Percentiles rank a stretch among this genome's conserved stretches.
Evolutionary conservation across 2,329 filamentous ascomycete genomes (phyloP).

Genomic region (Acrocalymma vagum): DNA sequence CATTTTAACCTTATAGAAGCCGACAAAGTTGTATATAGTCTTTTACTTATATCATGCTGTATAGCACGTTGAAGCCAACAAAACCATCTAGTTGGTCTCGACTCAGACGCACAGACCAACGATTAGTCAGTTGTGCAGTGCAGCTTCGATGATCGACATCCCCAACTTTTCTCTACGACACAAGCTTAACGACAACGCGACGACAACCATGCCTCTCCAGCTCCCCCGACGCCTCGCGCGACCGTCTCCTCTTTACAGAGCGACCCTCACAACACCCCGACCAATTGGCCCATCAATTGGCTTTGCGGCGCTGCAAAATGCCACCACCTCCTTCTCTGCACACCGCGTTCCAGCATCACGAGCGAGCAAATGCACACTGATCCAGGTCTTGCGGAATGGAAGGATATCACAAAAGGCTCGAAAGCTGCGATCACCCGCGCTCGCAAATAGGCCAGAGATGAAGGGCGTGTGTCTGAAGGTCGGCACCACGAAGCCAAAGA

Average conservation of each 20-base stretch:
- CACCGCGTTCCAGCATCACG: constrained; percentile 51
- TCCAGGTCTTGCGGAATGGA: constrained; percentile 70
- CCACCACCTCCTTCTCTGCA: constrained; percentile 24
- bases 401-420: constrained; percentile 81
- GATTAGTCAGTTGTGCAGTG: constrained; percentile 13
- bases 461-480: constrained; percentile 98
- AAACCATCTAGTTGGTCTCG: no score
- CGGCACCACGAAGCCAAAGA: constrained; percentile 94
- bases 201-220: constrained; percentile 48
- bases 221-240: constrained; percentile 50
- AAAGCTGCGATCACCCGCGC: constrained; percentile 86
- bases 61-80: no score
- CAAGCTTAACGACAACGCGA: constrained; percentile 13
- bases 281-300: constrained; percentile 27
- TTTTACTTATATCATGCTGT: no score
- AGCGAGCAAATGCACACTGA: constrained; percentile 55
- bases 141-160: constrained; percentile 12
- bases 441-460: constrained; percentile 79
- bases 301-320: constrained; percentile 27
- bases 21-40: no score
- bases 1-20: no score
- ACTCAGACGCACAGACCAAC: constrained; percentile 20
- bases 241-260: constrained; percentile 32
- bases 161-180: constrained; percentile 21
- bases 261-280: constrained; percentile 22